Evolutionary conservation across 345 rosid genomes (phyloP), one percentile per base, ranked within the genome.

Genomic region (Xanthoceras sorbifolium): DNA sequence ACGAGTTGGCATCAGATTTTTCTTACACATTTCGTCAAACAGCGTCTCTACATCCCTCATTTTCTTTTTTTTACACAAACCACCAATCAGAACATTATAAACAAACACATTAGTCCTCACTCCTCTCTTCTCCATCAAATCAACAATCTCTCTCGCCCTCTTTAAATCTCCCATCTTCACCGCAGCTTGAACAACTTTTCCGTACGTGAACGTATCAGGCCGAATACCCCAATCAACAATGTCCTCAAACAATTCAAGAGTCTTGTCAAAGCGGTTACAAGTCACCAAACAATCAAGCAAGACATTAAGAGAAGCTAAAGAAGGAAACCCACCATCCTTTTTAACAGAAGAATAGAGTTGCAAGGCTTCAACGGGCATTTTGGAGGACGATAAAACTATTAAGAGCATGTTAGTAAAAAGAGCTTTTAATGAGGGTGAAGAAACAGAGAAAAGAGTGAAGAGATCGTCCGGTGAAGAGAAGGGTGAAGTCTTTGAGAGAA

Each of bases 101-200:
- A 88, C 48, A 78, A 92, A 90, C 80, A 87, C 89, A 64, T 71
- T 79, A 3, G 91, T 85, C 15, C 76, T 77, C 29, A 89, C 69
- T 55, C 88, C 77, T 64, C 82, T 82, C 75, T 67, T 83, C 76
- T 85, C 88, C 94, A 93, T 91, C 20, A 67, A 70, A 57, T 86
- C 83, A 67, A 94, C 46, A 72, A 93, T 66, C 80, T 86, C 86
- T 52, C 71, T 60, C 46, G 88, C 96, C 76, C 78, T 87, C 36
- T 78, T 81, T 81, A 89, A 34, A 61, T 91, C 91, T 57, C 93
- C 88, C 72, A 86, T 29, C 57, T 87, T 90, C 25, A 84, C 97
- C 0, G 97, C 92, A 1, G 97, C 90, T 78, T 89, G 90, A 31
- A 94, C 83, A 1, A 91, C 97, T 67, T 90, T 94, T 15, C 88